phyloP scores from a whole-genome alignment of 345 rosid species.

The Capsella bursapastoris region DNA sequence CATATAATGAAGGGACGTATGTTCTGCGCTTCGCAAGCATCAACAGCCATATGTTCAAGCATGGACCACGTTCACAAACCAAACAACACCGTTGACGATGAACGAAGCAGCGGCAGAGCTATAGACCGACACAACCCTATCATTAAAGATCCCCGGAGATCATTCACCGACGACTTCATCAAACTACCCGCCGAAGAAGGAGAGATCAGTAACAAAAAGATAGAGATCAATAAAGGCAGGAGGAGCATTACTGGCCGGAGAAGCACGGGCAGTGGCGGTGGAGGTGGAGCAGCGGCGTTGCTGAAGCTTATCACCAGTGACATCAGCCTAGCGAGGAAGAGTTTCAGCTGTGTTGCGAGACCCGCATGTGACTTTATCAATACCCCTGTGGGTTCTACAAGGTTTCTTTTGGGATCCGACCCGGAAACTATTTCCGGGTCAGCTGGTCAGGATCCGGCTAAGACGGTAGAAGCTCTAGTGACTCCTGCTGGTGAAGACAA shows the following conservation, averaged over 20 bases:
- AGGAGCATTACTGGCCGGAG: slow-evolving; percentile 36
- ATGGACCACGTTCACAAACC: slow-evolving; percentile 53
- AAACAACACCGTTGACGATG: slow-evolving; percentile 37
- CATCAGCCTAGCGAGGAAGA: slow-evolving; percentile 45
- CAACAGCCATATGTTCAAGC: slow-evolving; percentile 80
- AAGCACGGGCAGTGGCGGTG: slow-evolving; percentile 25
- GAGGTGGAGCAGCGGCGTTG: slow-evolving; percentile 29
- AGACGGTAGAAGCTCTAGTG: not conserved
- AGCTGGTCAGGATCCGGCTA: slow-evolving; percentile 52
- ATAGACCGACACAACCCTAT: slow-evolving; percentile 89
- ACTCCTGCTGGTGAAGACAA: slow-evolving; percentile 23
- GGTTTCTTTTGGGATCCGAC: slow-evolving; percentile 67
- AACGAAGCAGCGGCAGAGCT: slow-evolving; percentile 56
- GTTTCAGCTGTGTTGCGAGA: slow-evolving; percentile 47
- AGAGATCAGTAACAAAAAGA: slow-evolving; percentile 23
- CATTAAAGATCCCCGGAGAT: slow-evolving; percentile 59
- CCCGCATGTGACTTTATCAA: slow-evolving; percentile 46
- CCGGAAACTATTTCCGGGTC: slow-evolving; percentile 47
- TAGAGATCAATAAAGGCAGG: slow-evolving; percentile 37
- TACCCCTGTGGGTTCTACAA: slow-evolving; percentile 75
- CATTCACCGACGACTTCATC: slow-evolving; percentile 43
- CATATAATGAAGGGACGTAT: slow-evolving; percentile 34
- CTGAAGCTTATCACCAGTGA: slow-evolving; percentile 40
- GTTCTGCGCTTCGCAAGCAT: slow-evolving; percentile 76
- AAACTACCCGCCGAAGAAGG: slow-evolving; percentile 39